phyloP scores from a whole-genome alignment of 164 flowering plant genomes.

The Nymphaea thermarum region DNA sequence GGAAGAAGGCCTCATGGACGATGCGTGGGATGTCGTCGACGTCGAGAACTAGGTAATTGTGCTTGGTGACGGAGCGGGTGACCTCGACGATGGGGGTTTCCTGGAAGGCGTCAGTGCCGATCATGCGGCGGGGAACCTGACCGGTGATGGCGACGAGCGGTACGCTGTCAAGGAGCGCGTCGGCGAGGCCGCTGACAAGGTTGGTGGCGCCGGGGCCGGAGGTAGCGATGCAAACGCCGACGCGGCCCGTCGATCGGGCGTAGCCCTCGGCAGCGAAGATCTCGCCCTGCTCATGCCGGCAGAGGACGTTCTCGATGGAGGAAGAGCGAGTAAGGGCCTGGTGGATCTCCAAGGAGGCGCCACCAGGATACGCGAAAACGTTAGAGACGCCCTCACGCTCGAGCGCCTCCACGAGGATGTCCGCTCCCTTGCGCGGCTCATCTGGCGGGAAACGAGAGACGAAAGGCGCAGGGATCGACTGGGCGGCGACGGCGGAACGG shows the following conservation, averaged over 20 bases:
- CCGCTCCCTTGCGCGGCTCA: conserved; percentile 49
- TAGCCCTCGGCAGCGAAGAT: conserved; percentile 55
- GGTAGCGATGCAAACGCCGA: conserved; percentile 55
- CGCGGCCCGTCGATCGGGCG: conserved; percentile 42
- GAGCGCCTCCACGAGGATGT: conserved; percentile 55
- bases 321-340: conserved; percentile 48
- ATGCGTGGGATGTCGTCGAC: conserved; percentile 49
- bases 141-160: conserved; percentile 54
- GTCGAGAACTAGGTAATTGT: conserved; percentile 46
- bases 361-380: conserved; percentile 59
- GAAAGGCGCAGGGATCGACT: conserved; percentile 2
- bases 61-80: conserved; percentile 45
- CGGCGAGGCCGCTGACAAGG: conserved; percentile 55
- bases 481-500: not conserved
- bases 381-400: conserved; percentile 41
- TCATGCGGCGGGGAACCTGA: conserved; percentile 48
- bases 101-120: conserved; percentile 57
- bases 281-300: conserved; percentile 57
- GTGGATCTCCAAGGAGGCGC: conserved; percentile 58
- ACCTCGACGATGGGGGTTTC: conserved; percentile 57
- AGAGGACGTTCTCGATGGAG: conserved; percentile 31
- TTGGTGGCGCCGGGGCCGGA: conserved; percentile 70
- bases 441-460: conserved; percentile 28
- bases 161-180: conserved; percentile 44
- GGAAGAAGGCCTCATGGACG: conserved; percentile 36